phyloP scores from a whole-genome alignment of 176 grass and related monocot genomes.

The Echinochloa phyllopogon region DNA sequence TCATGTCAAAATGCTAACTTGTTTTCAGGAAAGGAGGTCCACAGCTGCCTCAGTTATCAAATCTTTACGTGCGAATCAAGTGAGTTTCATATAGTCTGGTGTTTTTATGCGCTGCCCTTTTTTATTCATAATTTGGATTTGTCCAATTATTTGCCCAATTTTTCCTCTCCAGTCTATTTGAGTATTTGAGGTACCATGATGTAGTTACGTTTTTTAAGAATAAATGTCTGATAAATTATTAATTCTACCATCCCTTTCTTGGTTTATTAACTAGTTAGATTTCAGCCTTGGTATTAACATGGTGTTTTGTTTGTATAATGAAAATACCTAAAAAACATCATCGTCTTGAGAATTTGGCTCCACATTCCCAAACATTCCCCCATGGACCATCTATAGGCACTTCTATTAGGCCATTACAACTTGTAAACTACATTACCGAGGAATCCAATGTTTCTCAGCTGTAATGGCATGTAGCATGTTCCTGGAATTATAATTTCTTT shows the following conservation, averaged over 20 bases:
- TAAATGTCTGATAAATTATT: not conserved
- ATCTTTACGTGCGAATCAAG: constrained; percentile 80
- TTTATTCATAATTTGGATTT: not conserved
- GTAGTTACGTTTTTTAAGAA: not conserved
- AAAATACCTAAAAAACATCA: constrained; percentile 15
- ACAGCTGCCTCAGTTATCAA: constrained; percentile 74
- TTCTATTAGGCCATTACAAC: not conserved
- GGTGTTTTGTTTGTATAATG: not conserved
- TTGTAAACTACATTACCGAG: not conserved
- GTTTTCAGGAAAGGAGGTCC: constrained; percentile 71
- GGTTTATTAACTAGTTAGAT: not conserved
- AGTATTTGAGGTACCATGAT: not conserved
- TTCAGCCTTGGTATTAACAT: not conserved
- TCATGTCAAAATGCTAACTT: constrained; percentile 36
- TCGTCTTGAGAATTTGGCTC: not conserved
- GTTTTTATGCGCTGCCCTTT: not conserved
- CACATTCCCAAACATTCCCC: not conserved
- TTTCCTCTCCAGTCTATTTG: not conserved
- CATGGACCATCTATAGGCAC: not conserved
- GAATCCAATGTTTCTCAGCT: not conserved
- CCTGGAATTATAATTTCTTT: constrained; percentile 17
- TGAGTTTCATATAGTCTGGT: constrained; percentile 42
- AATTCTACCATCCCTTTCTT: not conserved
- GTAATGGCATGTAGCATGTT: not conserved
- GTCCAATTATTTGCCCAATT: constrained; percentile 2